These are phyloP conservation scores for Vaccinium vitisidaea DNA, from an alignment of 148 eudicot genomes.

Conservation along the genomic window DNA sequence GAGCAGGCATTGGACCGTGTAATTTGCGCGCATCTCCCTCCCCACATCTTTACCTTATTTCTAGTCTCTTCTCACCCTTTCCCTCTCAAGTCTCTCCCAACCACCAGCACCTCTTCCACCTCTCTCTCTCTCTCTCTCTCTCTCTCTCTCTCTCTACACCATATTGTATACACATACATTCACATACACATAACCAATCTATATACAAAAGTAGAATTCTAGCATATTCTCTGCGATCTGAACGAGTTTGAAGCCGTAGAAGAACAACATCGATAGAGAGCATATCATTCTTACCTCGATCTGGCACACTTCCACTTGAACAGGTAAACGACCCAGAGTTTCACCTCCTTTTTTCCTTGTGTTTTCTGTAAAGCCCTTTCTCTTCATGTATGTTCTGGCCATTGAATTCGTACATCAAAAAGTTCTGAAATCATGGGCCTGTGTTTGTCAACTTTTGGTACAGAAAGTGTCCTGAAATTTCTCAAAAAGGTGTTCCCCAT, in stretches of 20 bases:
- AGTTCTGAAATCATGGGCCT: background rate
- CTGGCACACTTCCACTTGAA: slow-evolving; percentile 9
- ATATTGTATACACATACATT: background rate
- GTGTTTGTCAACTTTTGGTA: background rate
- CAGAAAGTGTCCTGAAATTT: background rate
- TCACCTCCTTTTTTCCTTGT: background rate
- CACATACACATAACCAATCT: background rate
- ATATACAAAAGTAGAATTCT: background rate
- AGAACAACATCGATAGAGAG: background rate
- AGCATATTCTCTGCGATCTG: background rate
- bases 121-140: slow-evolving; percentile 15
- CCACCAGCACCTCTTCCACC: background rate
- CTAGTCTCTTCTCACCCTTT: background rate
- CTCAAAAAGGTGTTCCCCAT: background rate
- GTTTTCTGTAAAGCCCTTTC: background rate
- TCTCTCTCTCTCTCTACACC: background rate
- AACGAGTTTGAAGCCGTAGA: background rate
- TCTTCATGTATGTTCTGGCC: background rate
- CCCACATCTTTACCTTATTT: slow-evolving; percentile 7
- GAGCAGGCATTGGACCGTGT: slow-evolving; percentile 1
- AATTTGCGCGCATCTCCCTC: slow-evolving; percentile 1
- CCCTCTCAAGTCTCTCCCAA: background rate
- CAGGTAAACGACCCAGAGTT: slow-evolving; percentile 1
- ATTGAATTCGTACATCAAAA: background rate
- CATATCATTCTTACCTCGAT: background rate